Conservation (phyloP, 257 asterid species). For the Verbena officinalis region DNA sequence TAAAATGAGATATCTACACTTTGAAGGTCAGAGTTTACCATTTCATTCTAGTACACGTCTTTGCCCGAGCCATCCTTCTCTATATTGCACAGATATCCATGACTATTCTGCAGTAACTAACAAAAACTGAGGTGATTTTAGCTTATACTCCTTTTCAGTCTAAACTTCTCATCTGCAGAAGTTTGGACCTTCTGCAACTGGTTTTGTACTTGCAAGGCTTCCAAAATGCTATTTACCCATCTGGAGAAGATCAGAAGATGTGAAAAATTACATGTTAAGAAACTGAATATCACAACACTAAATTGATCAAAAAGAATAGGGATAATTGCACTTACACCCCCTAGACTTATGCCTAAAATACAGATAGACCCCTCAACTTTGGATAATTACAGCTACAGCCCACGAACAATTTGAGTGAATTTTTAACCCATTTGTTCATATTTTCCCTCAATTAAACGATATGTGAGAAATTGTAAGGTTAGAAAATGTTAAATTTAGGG, state of each 20-base stretch:
- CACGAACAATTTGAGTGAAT: too few species aligned
- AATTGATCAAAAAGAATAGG: too few species aligned
- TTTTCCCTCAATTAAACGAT: too few species aligned
- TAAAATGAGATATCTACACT: conserved; percentile 15
- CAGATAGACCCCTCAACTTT: too few species aligned
- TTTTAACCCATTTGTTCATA: too few species aligned
- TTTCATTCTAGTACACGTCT: too few species aligned
- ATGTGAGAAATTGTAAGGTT: too few species aligned
- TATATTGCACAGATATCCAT: background rate
- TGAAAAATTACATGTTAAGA: too few species aligned
- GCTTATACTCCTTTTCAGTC: background rate
- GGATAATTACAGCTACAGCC: too few species aligned
- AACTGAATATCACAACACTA: background rate
- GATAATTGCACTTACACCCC: too few species aligned
- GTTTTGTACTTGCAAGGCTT: conserved; percentile 56
- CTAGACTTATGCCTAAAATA: too few species aligned
- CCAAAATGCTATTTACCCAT: conserved; percentile 71
- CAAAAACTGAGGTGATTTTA: background rate
- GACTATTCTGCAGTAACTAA: background rate
- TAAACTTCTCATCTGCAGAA: background rate
- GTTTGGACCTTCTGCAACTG: conserved; percentile 44
- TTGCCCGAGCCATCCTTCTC: background rate
- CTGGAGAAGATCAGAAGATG: conserved; percentile 35
- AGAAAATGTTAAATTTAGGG: too few species aligned
- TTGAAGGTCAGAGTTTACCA: background rate